Evolutionary conservation across 768 basidiomycete genomes (phyloP).

Genomic region (Roridomyces roridus): DNA sequence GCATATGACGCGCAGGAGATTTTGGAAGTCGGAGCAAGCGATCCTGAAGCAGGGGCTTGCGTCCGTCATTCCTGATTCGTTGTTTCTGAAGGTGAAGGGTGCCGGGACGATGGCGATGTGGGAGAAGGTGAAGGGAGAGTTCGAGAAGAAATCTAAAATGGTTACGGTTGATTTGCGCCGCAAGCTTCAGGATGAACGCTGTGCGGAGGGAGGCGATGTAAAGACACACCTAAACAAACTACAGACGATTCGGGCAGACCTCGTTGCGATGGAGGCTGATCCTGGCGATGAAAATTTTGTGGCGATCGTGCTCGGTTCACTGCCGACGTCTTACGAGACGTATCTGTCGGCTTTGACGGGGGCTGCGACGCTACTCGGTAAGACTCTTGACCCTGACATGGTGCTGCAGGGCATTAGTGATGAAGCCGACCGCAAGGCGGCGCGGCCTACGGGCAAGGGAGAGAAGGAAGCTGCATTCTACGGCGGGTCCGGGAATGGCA

Average conservation of each 20-base stretch:
- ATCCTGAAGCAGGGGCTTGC: constrained; percentile 27
- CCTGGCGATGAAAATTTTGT: too few species aligned
- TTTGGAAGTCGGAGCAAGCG: constrained; percentile 26
- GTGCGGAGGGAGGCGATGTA: constrained; percentile 28
- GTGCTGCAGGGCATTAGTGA: too few species aligned
- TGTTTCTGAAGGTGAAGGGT: constrained; percentile 29
- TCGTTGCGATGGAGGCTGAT: too few species aligned
- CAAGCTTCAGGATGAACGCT: constrained; percentile 26
- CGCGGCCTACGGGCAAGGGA: neutral
- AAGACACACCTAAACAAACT: constrained; percentile 26
- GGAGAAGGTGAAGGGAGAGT: constrained; percentile 22
- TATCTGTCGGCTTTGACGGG: too few species aligned
- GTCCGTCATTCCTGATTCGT: constrained; percentile 26
- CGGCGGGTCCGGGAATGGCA: neutral
- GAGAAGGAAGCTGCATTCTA: constrained; percentile 8
- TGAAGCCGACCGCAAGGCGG: too few species aligned
- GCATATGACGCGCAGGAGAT: neutral
- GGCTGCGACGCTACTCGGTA: too few species aligned
- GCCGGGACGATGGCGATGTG: constrained; percentile 20
- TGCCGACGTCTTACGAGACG: too few species aligned
- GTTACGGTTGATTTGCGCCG: constrained; percentile 28
- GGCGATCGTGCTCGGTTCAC: too few species aligned
- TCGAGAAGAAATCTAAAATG: constrained; percentile 23
- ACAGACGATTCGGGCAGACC: too few species aligned
- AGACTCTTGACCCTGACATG: too few species aligned